These are phyloP conservation scores for Tolypocladium nubicola DNA, from an alignment of 2,329 filamentous ascomycete genomes.

Conservation along the genomic window DNA sequence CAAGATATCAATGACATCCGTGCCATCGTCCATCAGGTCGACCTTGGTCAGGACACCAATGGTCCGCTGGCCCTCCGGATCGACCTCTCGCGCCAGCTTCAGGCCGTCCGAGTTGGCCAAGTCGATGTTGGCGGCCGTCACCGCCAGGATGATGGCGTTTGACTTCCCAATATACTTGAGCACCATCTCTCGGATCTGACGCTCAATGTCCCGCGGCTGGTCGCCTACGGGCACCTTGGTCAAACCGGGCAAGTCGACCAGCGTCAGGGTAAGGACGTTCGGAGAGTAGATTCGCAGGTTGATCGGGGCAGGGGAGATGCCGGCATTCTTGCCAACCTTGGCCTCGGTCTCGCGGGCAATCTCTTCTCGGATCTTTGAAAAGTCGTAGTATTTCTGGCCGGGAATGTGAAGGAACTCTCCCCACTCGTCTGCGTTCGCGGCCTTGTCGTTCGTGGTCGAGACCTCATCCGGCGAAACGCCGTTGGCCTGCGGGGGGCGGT, in stretches of 20 bases:
- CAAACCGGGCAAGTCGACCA: conserved; percentile 91
- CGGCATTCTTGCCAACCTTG: conserved; percentile 92
- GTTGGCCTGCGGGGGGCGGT: conserved; percentile 67
- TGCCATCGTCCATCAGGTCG: conserved; percentile 97
- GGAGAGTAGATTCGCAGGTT: conserved; percentile 98
- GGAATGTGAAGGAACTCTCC: conserved; percentile 98
- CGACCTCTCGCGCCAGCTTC: conserved; percentile 92
- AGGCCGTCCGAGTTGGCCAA: conserved; percentile 96
- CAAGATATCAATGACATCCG: conserved; percentile 96
- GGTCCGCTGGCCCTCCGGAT: conserved; percentile 92
- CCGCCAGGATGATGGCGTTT: conserved; percentile 94
- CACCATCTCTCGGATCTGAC: conserved; percentile 95
- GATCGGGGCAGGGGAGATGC: conserved; percentile 93
- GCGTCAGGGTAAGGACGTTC: conserved; percentile 90
- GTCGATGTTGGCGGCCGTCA: conserved; percentile 95
- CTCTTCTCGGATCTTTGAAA: conserved; percentile 96
- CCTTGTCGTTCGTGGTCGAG: conserved; percentile 62
- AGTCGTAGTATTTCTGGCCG: conserved; percentile 95
- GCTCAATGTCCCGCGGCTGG: conserved; percentile 92
- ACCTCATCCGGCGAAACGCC: conserved; percentile 59
- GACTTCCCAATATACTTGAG: conserved; percentile 97
- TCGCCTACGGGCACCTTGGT: conserved; percentile 96
- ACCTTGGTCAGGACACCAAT: conserved; percentile 99
- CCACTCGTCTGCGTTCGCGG: conserved; percentile 92
- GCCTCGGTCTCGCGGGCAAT: conserved; percentile 93